Conservation (phyloP, 176 grass and related monocot genomes). For the Carex scoparia region DNA sequence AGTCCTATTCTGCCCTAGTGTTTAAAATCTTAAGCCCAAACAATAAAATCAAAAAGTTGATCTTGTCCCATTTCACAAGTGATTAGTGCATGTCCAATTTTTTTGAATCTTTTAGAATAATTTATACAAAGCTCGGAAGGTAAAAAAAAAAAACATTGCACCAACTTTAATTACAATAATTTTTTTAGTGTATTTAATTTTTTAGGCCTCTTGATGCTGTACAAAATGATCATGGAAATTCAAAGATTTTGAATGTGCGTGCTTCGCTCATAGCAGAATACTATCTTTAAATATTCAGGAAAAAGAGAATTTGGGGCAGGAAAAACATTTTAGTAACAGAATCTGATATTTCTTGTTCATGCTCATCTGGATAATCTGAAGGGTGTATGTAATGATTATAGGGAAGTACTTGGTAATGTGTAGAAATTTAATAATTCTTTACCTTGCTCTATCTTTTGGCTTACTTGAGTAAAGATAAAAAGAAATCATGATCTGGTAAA, state of each 20-base stretch:
- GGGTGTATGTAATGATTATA: not conserved
- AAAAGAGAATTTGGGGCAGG: not conserved
- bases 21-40: slow-evolving; percentile 4
- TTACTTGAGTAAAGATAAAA: not conserved
- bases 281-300: not conserved
- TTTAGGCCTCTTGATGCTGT: not conserved
- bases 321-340: not conserved
- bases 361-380: not conserved
- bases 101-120: not conserved
- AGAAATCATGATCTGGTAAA: not conserved
- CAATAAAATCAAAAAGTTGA: not conserved
- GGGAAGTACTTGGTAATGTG: not conserved
- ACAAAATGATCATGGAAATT: not conserved
- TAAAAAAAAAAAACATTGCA: not conserved
- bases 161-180: not conserved
- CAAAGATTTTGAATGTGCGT: not conserved
- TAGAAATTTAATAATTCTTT: slow-evolving; percentile 15
- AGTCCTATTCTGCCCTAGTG: not conserved
- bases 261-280: not conserved
- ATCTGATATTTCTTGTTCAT: not conserved
- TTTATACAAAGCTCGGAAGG: not conserved
- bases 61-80: not conserved
- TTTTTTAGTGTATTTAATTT: not conserved
- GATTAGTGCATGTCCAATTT: not conserved
- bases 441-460: not conserved